Percentiles rank a stretch among this genome's conserved stretches.
Evolutionary conservation across 177 flowering plant genomes (phyloP).

Genomic region (Tripterygium wilfordii): DNA sequence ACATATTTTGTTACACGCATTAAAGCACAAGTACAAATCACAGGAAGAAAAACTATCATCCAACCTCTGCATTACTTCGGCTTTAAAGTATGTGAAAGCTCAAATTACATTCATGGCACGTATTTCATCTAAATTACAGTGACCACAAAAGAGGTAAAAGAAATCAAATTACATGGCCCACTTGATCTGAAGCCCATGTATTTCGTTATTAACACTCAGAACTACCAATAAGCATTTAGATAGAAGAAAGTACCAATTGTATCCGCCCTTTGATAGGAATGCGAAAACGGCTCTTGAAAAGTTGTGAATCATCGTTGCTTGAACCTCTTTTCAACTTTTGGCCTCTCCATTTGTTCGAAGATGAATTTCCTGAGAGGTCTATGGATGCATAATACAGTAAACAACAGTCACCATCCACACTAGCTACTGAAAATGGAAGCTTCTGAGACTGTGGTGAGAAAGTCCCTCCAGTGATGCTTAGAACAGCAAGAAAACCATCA

Average conservation of each 20-base stretch:
- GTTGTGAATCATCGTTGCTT: constrained; percentile 40
- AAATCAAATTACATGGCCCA: too few species aligned
- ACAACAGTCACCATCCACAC: constrained; percentile 79
- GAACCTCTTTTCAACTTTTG: constrained; percentile 50
- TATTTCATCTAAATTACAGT: too few species aligned
- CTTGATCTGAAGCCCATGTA: too few species aligned
- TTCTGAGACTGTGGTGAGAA: constrained; percentile 81
- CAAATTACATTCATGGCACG: too few species aligned
- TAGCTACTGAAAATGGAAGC: constrained; percentile 85
- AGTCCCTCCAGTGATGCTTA: constrained; percentile 76
- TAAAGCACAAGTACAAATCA: too few species aligned
- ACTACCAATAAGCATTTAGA: constrained; percentile 9
- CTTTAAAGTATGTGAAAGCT: too few species aligned
- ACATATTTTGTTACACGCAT: too few species aligned
- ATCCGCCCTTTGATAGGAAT: constrained; percentile 91
- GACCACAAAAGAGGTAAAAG: too few species aligned
- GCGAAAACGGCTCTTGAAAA: constrained; percentile 50
- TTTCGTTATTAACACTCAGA: too few species aligned
- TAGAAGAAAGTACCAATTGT: constrained; percentile 68
- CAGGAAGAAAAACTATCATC: too few species aligned
- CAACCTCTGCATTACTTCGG: too few species aligned
- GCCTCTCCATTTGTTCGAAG: constrained; percentile 30
- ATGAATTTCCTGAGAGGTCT: constrained; percentile 42
- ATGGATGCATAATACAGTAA: constrained; percentile 78
- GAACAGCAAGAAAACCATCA: constrained; percentile 90